Percentiles rank a stretch among this genome's conserved stretches.
Evolutionary conservation across 2,329 filamentous ascomycete genomes (phyloP).

Genomic region (Aspergillus tamarii): DNA sequence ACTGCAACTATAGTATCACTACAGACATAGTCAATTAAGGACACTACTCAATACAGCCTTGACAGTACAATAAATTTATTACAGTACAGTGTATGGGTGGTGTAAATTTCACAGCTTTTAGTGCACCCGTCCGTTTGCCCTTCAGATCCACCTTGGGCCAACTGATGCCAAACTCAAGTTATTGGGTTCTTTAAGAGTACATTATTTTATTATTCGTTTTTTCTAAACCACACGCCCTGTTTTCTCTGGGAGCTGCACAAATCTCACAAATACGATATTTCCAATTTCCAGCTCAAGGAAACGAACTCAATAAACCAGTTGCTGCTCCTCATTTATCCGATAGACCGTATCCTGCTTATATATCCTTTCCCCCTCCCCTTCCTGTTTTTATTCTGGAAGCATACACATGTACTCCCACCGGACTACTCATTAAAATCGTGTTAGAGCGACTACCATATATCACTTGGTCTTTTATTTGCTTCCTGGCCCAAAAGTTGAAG

Average conservation of each 20-base stretch:
- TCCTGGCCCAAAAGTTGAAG: background rate
- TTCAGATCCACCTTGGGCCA: background rate
- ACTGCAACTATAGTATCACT: background rate
- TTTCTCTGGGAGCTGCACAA: background rate
- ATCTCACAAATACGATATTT: background rate
- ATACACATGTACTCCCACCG: background rate
- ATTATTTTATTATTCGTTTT: background rate
- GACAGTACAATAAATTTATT: background rate
- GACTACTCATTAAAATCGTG: background rate
- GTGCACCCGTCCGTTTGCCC: background rate
- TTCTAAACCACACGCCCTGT: background rate
- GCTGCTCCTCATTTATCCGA: background rate
- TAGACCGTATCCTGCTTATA: background rate
- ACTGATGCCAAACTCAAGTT: background rate
- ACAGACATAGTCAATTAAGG: background rate
- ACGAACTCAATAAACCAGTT: background rate
- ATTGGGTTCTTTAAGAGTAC: background rate
- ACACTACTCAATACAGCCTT: background rate
- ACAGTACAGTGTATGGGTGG: background rate
- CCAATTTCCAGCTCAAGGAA: background rate
- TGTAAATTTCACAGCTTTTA: background rate
- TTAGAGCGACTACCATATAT: background rate
- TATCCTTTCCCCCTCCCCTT: background rate
- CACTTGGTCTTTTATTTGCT: background rate
- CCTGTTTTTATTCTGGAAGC: background rate